Evolutionary conservation across 345 rosid genomes (phyloP).

Genomic region (Punica granatum): DNA sequence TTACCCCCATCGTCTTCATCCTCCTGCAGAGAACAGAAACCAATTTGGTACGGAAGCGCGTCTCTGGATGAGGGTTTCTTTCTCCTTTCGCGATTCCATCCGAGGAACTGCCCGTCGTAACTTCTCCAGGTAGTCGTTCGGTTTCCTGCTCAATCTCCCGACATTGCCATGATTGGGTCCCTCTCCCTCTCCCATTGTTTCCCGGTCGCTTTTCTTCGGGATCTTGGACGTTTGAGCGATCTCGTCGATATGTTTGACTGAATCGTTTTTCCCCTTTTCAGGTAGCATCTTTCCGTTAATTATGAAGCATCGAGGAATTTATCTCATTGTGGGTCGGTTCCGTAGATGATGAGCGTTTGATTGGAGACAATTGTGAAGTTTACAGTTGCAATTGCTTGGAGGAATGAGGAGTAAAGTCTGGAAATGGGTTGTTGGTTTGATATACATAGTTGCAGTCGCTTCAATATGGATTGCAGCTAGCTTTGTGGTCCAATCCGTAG

Average conservation of each 20-base stretch:
- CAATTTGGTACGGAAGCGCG: not conserved
- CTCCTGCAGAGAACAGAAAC: not conserved
- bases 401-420: slow-evolving; percentile 46
- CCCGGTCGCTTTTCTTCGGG: too few species aligned
- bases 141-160: not conserved
- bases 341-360: not conserved
- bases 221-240: not conserved
- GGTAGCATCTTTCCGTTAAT: not conserved
- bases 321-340: not conserved
- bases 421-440: slow-evolving; percentile 77
- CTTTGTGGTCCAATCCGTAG: slow-evolving; percentile 88
- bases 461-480: slow-evolving; percentile 92
- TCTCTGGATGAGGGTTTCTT: not conserved
- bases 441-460: slow-evolving; percentile 77
- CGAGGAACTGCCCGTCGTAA: not conserved
- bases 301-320: not conserved
- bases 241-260: not conserved
- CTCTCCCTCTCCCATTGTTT: too few species aligned
- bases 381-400: not conserved
- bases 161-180: not conserved
- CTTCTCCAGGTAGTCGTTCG: not conserved
- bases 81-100: not conserved
- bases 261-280: not conserved
- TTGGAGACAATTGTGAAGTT: not conserved
- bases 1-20: not conserved